Percentiles rank a stretch among this genome's conserved stretches.
Evolutionary conservation across 2,329 filamentous ascomycete genomes (phyloP).

Genomic region (Aspergillus glaucus): DNA sequence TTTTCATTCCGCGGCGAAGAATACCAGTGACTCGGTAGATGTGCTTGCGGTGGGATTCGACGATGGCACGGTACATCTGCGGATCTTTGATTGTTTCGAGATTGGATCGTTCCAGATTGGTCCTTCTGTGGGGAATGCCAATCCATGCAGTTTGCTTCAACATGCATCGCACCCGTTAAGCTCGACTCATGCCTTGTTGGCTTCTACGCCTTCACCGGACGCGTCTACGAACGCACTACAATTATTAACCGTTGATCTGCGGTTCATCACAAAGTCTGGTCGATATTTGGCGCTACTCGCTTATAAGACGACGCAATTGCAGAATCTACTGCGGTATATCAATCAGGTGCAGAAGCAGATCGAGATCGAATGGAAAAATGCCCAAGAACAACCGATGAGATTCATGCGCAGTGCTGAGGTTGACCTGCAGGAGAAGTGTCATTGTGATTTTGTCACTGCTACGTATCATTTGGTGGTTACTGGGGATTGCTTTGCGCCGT

Average conservation of each 20-base stretch:
- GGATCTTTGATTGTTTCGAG: slow-evolving; percentile 78
- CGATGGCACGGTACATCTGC: slow-evolving; percentile 66
- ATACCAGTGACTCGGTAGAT: slow-evolving; percentile 68
- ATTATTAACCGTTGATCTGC: slow-evolving; percentile 73
- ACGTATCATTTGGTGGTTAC: slow-evolving; percentile 80
- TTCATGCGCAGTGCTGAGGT: slow-evolving; percentile 74
- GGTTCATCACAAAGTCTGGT: slow-evolving; percentile 67
- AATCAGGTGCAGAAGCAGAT: slow-evolving; percentile 75
- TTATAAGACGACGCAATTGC: slow-evolving; percentile 78
- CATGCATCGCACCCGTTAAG: slow-evolving; percentile 68
- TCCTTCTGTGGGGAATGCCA: slow-evolving; percentile 32
- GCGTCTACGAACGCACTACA: slow-evolving; percentile 34
- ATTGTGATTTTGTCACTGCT: slow-evolving; percentile 64
- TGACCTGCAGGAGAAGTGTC: slow-evolving; percentile 60
- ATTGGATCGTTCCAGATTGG: slow-evolving; percentile 54
- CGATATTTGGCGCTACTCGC: slow-evolving; percentile 78
- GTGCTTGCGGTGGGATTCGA: slow-evolving; percentile 69
- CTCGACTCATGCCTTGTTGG: slow-evolving; percentile 71
- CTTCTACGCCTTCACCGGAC: slow-evolving; percentile 27
- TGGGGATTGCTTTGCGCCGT: slow-evolving; percentile 65
- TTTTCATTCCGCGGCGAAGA: slow-evolving; percentile 57
- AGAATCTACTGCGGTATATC: slow-evolving; percentile 80
- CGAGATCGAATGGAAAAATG: slow-evolving; percentile 73
- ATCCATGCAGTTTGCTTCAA: slow-evolving; percentile 39
- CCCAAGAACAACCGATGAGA: slow-evolving; percentile 69